phyloP scores from a whole-genome alignment of 108 stramenopile genomes.

The Skeletonema marinoi region DNA sequence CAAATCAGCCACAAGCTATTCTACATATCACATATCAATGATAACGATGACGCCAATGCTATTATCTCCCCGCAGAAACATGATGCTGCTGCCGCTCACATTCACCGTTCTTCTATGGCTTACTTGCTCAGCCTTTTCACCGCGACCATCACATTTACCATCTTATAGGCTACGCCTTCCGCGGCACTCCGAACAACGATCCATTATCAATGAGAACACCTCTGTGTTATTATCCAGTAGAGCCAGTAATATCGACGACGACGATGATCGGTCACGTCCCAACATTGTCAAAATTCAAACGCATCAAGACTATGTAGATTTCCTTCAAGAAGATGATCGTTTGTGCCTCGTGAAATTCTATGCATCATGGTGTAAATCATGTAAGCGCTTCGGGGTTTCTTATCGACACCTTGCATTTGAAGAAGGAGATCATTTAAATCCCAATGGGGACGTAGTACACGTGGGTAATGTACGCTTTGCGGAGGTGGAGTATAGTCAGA shows the following conservation, averaged over 20 bases:
- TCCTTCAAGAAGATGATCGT: slow-evolving; percentile 60
- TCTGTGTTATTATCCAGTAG: background rate
- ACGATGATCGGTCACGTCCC: slow-evolving; percentile 6
- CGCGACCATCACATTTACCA: background rate
- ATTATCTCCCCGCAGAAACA: background rate
- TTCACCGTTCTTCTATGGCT: background rate
- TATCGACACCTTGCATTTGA: slow-evolving; percentile 49
- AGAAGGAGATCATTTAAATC: slow-evolving; percentile 39
- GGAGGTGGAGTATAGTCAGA: slow-evolving; percentile 60
- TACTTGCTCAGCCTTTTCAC: background rate
- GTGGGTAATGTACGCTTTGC: slow-evolving; percentile 62
- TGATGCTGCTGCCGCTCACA: background rate
- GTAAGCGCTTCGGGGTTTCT: slow-evolving; percentile 62
- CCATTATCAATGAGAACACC: background rate
- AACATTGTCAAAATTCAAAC: slow-evolving; percentile 28
- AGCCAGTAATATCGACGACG: background rate
- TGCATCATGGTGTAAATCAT: slow-evolving; percentile 71
- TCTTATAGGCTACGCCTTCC: background rate
- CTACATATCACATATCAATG: too few species aligned
- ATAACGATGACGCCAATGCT: background rate
- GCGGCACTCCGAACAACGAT: background rate
- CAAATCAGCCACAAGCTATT: too few species aligned
- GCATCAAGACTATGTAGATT: slow-evolving; percentile 40
- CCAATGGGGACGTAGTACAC: slow-evolving; percentile 8
- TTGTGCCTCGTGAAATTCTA: slow-evolving; percentile 68